Conservation (phyloP, 2,329 filamentous ascomycete species). For the Chaetomiaceae sp. region DNA sequence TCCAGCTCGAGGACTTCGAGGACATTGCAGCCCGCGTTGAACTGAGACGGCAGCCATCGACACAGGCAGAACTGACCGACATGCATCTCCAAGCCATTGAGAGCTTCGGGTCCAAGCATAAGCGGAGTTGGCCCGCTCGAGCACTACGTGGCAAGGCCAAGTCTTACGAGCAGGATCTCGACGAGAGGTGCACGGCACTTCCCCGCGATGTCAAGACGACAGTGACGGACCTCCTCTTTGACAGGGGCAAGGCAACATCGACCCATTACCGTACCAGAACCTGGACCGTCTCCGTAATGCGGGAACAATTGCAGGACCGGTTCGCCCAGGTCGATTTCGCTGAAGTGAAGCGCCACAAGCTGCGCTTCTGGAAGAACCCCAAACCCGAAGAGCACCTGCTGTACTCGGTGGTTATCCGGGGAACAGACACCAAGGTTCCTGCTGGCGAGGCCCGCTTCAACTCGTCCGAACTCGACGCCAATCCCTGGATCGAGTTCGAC, state of each 20-base stretch:
- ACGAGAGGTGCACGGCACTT: slow-evolving; percentile 24
- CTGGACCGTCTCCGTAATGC: slow-evolving; percentile 29
- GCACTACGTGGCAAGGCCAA: slow-evolving; percentile 21
- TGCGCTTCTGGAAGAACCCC: slow-evolving; percentile 27
- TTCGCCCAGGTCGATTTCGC: slow-evolving; percentile 22
- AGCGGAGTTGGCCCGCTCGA: slow-evolving; percentile 23
- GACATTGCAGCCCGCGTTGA: background rate
- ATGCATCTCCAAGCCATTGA: slow-evolving; percentile 25
- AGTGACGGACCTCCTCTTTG: slow-evolving; percentile 24
- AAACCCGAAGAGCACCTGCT: slow-evolving; percentile 11
- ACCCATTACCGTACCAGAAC: slow-evolving; percentile 25
- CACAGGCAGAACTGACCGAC: slow-evolving; percentile 26
- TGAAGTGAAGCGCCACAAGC: slow-evolving; percentile 24
- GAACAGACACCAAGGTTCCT: slow-evolving; percentile 21
- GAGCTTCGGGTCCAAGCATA: slow-evolving; percentile 22
- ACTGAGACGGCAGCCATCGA: slow-evolving; percentile 13
- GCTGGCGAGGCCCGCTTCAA: slow-evolving; percentile 13
- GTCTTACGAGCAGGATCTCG: slow-evolving; percentile 29
- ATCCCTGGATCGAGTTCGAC: slow-evolving; percentile 27
- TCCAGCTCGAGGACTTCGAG: slow-evolving; percentile 15
- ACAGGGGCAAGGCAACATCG: slow-evolving; percentile 21
- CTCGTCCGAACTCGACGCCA: slow-evolving; percentile 13
- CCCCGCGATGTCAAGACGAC: slow-evolving; percentile 19
- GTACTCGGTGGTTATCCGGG: slow-evolving; percentile 27
- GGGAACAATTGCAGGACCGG: slow-evolving; percentile 25